These are phyloP conservation scores for Dianthus caryophyllus DNA, from an alignment of 148 eudicot species.

Conservation along the genomic window DNA sequence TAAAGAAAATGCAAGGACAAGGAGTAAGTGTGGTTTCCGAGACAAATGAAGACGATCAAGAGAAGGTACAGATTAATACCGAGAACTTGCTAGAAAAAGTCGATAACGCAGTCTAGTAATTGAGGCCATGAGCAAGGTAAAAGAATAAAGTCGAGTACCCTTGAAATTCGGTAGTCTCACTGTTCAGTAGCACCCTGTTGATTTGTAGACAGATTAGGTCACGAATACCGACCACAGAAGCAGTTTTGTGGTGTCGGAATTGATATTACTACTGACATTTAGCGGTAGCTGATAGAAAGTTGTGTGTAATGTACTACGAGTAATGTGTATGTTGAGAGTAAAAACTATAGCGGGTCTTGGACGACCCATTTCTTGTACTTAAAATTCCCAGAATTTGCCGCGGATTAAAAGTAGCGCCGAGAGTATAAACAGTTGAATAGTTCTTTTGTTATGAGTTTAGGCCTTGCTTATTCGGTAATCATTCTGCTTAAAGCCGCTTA, in stretches of 20 bases:
- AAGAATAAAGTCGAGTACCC: constrained; percentile 12
- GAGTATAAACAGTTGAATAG: not conserved
- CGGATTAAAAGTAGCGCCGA: not conserved
- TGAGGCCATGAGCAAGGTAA: constrained; percentile 21
- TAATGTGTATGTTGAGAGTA: not conserved
- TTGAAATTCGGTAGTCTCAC: not conserved
- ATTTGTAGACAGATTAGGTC: not conserved
- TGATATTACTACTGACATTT: not conserved
- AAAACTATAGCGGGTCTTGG: not conserved
- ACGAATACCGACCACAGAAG: not conserved
- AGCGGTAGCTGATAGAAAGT: not conserved
- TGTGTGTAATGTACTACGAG: too few species aligned
- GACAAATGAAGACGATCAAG: constrained; percentile 10
- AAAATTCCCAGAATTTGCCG: not conserved
- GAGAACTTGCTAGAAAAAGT: constrained; percentile 35
- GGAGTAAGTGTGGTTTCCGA: constrained; percentile 16
- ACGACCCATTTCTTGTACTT: not conserved
- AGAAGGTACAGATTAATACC: constrained; percentile 21
- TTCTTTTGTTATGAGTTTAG: too few species aligned
- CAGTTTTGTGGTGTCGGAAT: constrained; percentile 7
- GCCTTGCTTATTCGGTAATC: too few species aligned
- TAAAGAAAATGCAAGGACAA: constrained; percentile 29
- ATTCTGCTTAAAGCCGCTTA: too few species aligned
- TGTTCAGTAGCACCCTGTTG: not conserved
- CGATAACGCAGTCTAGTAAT: constrained; percentile 20